Percentiles rank a stretch among this genome's conserved stretches.
Conservation (phyloP, 768 basidiomycete genomes). For the Mycena venus region DNA sequence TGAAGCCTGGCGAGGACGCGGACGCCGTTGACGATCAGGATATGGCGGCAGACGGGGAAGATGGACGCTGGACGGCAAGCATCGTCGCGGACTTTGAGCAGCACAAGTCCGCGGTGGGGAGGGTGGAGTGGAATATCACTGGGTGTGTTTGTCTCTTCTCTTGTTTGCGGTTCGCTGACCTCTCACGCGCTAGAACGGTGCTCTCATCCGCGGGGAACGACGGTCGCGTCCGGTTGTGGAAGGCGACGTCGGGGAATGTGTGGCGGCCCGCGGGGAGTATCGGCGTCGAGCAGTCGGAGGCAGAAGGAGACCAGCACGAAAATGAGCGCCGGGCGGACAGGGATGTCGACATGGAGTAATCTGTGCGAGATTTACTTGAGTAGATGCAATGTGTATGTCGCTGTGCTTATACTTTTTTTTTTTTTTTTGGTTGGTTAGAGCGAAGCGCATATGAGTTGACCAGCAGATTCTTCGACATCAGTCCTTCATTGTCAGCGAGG, state of each 20-base stretch:
- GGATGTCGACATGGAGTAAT: slow-evolving; percentile 60
- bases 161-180: too few species aligned
- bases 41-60: slow-evolving; percentile 49
- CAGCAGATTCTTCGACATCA: too few species aligned
- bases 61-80: slow-evolving; percentile 76
- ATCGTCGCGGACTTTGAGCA: slow-evolving; percentile 91
- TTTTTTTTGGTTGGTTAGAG: too few species aligned
- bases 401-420: too few species aligned
- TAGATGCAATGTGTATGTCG: background rate
- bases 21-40: slow-evolving; percentile 63
- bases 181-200: slow-evolving; percentile 87
- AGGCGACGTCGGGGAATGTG: slow-evolving; percentile 85
- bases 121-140: slow-evolving; percentile 96
- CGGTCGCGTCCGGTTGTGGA: slow-evolving; percentile 87
- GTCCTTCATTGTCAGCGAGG: too few species aligned
- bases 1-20: slow-evolving; percentile 70
- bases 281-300: slow-evolving; percentile 80
- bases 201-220: slow-evolving; percentile 77
- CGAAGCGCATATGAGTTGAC: too few species aligned
- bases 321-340: slow-evolving; percentile 35
- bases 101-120: slow-evolving; percentile 84
- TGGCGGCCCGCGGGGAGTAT: slow-evolving; percentile 89
- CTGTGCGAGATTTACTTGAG: background rate
- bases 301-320: slow-evolving; percentile 39
- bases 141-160: slow-evolving; percentile 71